Conservation (phyloP, 768 basidiomycete genomes). For the Tylopilus sp. region DNA sequence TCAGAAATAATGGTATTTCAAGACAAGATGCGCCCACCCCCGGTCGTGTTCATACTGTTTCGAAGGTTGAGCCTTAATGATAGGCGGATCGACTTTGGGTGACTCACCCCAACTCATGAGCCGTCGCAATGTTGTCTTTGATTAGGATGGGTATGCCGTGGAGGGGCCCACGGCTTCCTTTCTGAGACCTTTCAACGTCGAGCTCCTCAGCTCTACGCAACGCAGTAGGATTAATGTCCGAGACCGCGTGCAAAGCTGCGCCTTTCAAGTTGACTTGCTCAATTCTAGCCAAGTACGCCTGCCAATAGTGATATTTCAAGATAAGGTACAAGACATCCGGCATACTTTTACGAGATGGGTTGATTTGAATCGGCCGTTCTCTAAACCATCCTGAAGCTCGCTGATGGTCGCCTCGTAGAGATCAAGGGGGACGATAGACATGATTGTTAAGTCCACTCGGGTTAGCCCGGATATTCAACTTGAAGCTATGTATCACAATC, state of each 20-base stretch:
- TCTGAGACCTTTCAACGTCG: slow-evolving; percentile 49
- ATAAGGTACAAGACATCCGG: too few species aligned
- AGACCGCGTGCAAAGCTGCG: slow-evolving; percentile 52
- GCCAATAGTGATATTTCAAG: not conserved
- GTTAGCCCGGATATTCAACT: too few species aligned
- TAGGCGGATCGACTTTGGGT: not conserved
- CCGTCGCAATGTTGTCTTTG: slow-evolving; percentile 45
- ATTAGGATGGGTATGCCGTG: slow-evolving; percentile 60
- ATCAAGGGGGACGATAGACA: slow-evolving; percentile 37
- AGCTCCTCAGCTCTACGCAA: slow-evolving; percentile 48
- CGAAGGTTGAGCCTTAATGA: not conserved
- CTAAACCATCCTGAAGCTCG: slow-evolving; percentile 52
- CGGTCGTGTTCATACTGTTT: slow-evolving; percentile 46
- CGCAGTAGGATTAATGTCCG: slow-evolving; percentile 55
- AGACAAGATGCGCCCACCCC: slow-evolving; percentile 37
- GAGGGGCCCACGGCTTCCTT: slow-evolving; percentile 43
- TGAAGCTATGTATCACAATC: too few species aligned
- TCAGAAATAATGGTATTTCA: not conserved
- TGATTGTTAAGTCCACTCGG: not conserved
- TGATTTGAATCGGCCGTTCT: slow-evolving; percentile 50
- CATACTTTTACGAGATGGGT: slow-evolving; percentile 59
- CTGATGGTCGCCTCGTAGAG: slow-evolving; percentile 57
- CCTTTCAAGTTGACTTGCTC: slow-evolving; percentile 67
- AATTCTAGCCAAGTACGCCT: slow-evolving; percentile 67
- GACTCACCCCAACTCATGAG: slow-evolving; percentile 24